Conservation (phyloP, 495 filamentous ascomycete species). For the Melanomma pulvis-pyrius region DNA sequence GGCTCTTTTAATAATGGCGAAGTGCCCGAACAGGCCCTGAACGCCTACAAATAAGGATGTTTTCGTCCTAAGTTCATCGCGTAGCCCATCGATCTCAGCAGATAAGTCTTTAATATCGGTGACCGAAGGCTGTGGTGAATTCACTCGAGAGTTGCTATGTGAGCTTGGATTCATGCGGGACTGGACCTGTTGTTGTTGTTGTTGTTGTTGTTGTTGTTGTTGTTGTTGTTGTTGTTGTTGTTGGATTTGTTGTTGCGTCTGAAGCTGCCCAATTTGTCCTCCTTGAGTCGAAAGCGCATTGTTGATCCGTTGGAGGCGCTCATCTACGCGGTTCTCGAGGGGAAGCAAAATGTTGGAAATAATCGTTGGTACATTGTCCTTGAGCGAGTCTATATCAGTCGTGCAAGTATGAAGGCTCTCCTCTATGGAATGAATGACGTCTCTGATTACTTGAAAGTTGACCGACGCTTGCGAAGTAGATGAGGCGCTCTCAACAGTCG, state of each 20-base stretch:
- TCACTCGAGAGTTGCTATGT: neutral
- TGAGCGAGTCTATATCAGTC: neutral
- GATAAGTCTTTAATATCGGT: neutral
- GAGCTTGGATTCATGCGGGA: neutral
- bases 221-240: neutral
- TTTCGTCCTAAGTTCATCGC: no score
- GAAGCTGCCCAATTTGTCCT: neutral
- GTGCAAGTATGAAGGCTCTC: neutral
- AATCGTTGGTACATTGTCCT: neutral
- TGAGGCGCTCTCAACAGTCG: no score
- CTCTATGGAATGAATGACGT: neutral
- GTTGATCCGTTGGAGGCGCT: neutral
- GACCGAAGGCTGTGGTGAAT: neutral
- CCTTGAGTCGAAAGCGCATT: neutral
- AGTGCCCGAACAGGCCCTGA: no score
- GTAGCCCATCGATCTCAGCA: no score
- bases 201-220: neutral
- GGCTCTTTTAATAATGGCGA: no score
- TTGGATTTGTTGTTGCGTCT: neutral
- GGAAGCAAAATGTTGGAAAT: neutral
- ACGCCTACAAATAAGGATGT: no score
- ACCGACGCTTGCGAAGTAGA: no score
- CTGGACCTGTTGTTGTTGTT: neutral
- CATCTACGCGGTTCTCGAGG: neutral
- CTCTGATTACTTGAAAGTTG: neutral